Evolutionary conservation across 2,329 filamentous ascomycete species (phyloP).

Genomic region (Tolypocladium ovalisporum): DNA sequence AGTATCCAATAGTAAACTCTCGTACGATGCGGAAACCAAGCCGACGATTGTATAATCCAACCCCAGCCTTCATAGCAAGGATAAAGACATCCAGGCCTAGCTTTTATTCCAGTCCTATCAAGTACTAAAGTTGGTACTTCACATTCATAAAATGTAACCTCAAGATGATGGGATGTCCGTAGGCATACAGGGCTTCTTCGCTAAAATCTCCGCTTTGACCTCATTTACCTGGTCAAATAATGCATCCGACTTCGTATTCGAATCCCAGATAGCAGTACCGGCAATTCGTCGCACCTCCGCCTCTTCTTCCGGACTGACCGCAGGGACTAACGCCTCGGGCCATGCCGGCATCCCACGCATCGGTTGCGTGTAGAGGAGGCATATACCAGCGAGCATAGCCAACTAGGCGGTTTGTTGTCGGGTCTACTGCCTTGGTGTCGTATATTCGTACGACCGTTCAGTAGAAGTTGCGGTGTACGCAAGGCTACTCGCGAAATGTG

Average conservation of each 20-base stretch:
- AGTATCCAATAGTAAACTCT: not conserved
- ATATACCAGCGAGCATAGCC: not conserved
- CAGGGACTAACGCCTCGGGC: not conserved
- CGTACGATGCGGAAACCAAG: not conserved
- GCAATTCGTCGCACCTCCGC: not conserved
- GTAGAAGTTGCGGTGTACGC: not conserved
- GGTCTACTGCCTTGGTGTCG: not conserved
- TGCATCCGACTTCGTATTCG: not conserved
- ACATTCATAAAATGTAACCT: not conserved
- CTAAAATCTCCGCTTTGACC: not conserved
- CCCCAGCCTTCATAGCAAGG: not conserved
- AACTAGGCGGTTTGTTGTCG: not conserved
- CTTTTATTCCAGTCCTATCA: not conserved
- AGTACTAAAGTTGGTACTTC: not conserved
- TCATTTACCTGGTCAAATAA: not conserved
- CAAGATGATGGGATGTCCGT: not conserved
- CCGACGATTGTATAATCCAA: not conserved
- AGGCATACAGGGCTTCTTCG: not conserved
- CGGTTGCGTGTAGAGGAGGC: not conserved
- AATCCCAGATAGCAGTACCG: not conserved
- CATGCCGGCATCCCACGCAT: not conserved
- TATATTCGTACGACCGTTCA: not conserved
- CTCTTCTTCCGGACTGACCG: not conserved
- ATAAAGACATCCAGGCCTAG: not conserved
- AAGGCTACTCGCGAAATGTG: not conserved